Evolutionary conservation across 2,329 filamentous ascomycete genomes (phyloP).

Genomic region (Bimuria novae-zelandiae): DNA sequence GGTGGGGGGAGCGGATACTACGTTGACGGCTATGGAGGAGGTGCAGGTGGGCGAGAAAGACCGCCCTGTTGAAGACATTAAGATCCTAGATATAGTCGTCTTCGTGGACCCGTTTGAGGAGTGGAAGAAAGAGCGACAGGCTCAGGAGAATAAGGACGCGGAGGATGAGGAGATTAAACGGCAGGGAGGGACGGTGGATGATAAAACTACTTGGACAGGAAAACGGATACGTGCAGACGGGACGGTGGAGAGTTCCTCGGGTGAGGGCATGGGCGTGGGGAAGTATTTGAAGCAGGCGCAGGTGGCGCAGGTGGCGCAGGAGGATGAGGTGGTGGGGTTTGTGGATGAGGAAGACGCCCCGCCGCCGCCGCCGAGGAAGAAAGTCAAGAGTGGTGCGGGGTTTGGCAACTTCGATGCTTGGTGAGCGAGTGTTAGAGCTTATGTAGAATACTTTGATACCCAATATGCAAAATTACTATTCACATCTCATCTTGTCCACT

Average conservation of each 20-base stretch:
- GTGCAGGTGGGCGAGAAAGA: constrained; percentile 75
- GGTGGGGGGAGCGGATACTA: constrained; percentile 73
- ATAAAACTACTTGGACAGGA: constrained; percentile 93
- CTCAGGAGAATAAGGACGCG: constrained; percentile 62
- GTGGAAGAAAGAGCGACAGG: constrained; percentile 70
- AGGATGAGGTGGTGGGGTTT: constrained; percentile 65
- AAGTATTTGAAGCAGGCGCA: constrained; percentile 78
- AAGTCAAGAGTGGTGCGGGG: constrained; percentile 73
- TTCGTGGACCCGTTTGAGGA: constrained; percentile 96
- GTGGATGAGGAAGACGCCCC: constrained; percentile 64
- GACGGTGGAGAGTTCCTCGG: constrained; percentile 57
- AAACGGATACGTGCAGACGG: constrained; percentile 79
- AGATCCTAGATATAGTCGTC: constrained; percentile 80
- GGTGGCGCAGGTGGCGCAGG: constrained; percentile 44
- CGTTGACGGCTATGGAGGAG: constrained; percentile 76
- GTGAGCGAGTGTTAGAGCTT: constrained; percentile 53
- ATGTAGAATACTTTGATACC: background rate
- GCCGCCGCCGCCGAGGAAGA: constrained; percentile 73
- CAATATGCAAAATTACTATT: too few species aligned
- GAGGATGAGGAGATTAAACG: constrained; percentile 67
- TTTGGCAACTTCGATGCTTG: constrained; percentile 97
- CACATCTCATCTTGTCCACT: too few species aligned
- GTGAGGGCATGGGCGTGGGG: constrained; percentile 65
- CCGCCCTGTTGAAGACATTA: constrained; percentile 75
- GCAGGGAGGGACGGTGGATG: constrained; percentile 79